Base-by-base conservation (phyloP, 441 rosid species). In the Erysimum cheiri region DNA sequence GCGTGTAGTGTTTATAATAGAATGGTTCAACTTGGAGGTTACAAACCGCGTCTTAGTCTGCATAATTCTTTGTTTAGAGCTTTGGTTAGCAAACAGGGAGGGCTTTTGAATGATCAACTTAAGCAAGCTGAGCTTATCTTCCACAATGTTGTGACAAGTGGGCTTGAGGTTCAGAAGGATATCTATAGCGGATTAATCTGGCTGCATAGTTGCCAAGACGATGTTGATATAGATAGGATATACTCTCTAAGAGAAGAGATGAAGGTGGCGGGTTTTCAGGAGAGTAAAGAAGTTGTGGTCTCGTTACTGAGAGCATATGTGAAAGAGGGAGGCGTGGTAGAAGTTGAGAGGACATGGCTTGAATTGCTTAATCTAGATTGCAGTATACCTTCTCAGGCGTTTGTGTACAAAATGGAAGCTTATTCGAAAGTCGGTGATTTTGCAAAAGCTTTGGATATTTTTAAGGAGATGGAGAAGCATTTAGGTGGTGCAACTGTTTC, bases 11-110 rank as follows among this genome's bases (percentile, higher is more conserved):
- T 92, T 78, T 92, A 90, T 81, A 92, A 87, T 60, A 86, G 87
- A 29, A 94, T 92, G 99, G 80, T 92, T 83, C 97, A 92, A 73
- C 79, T 90, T 62, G 99, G 98, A 78, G 99, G 97, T 53, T 90
- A 88, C 67, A 64, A 36, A 68, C 98, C 96, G 5, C 83, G 71
- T 58, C 84, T 86, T 55, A 83, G 85, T 68, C 77, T 94, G 81
- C 96, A 92, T 60, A 90, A 92, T 60, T 81, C 93, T 46, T 85
- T 94, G 13, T 91, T 94, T 75, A 80, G 85, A 84, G 96, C 92
- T 69, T 77, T 94, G 59, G 69, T 92, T 14, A 79, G 87, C 35
- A 72, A 82, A 67, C 86, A 89, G 0, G 97, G 87, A 47, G 80
- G 80, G 15, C 69, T 58, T 37, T 79, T 88, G 3, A 84, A 77